Base-by-base conservation (phyloP, 257 asterid genomes). In the Fraxinus pennsylvanica region DNA sequence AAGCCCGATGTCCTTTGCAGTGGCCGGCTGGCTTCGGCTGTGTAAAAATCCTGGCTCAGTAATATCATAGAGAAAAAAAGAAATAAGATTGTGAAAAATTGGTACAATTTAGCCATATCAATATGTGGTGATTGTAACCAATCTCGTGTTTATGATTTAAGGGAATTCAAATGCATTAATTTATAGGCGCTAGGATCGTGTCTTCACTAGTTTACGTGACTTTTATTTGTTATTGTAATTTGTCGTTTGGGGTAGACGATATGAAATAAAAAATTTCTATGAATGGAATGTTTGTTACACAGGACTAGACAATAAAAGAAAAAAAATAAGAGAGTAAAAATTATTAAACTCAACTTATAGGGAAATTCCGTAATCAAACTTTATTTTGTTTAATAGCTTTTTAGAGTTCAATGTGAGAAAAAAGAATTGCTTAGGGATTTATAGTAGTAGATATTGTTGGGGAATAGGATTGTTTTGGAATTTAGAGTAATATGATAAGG, bases 181-280 rank as follows among this genome's bases (percentile, higher is more conserved):
- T 85, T 85, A 85, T 82, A 85, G 86, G 86, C 68, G 83, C 67
- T 63, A 77, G 80, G 14, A 78, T 79, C 76, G 65, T 17, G 1
- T 54, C 9, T 19, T 9, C 65, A 19, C 9, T 17, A 19, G 27
- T 54, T 54, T 54, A 54, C 9, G 65, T 5, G 22, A 54, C 25
- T 54, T 19, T 19, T 4, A 1, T 52, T 52, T 52, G 22, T 52
- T 17, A 52, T 52, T 1, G 21, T 15, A 52, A 52, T 52, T 17
- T 19, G 9, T 41, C 27, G 1, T 10, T 21, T 35, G 32, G 9
- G 19, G 22, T 52, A 4, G 52, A 45, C 1, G 52, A 45, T 12
- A 45, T 3, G 17, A 17, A 52, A 52, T 15, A 52, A 17, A 3
- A 3, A 17, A 17, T 52, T 15, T 52, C 9, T 52, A 17, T 13